These are phyloP conservation scores for Petunia hybrid DNA, from an alignment of 305 asterid genomes.

Conservation along the genomic window DNA sequence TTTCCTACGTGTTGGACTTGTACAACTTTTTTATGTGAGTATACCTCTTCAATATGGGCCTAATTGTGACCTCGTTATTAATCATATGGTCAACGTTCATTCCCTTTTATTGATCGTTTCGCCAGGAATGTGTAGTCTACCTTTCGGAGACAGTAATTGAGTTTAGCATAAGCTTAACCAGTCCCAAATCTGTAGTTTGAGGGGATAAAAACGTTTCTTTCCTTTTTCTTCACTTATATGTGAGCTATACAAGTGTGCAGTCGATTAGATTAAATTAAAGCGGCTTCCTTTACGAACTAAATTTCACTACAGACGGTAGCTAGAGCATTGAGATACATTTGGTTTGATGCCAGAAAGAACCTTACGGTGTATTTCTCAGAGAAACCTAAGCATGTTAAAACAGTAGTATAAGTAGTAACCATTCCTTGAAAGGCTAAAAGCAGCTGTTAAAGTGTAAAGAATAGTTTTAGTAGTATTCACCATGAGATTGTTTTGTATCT, in stretches of 20 bases:
- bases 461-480: background rate
- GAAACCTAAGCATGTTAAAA: slow-evolving; percentile 4
- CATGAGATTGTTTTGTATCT: background rate
- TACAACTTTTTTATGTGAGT: slow-evolving; percentile 89
- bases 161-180: slow-evolving; percentile 6
- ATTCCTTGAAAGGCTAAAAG: slow-evolving; percentile 15
- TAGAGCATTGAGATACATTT: background rate
- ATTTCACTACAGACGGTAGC: background rate
- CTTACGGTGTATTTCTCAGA: background rate
- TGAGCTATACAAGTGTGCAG: background rate
- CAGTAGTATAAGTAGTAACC: background rate
- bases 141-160: slow-evolving; percentile 17
- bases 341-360: background rate
- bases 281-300: slow-evolving; percentile 17
- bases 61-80: slow-evolving; percentile 20
- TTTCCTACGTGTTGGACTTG: slow-evolving; percentile 67
- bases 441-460: slow-evolving; percentile 12
- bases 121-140: background rate
- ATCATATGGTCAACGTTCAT: slow-evolving; percentile 4
- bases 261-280: slow-evolving; percentile 4
- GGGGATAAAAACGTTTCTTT: background rate
- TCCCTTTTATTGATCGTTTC: slow-evolving; percentile 2
- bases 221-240: background rate
- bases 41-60: slow-evolving; percentile 25
- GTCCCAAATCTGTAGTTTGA: slow-evolving; percentile 14